These are phyloP conservation scores for Scalesia atractyloides DNA, from an alignment of 129 eudicot genomes.

Conservation along the genomic window DNA sequence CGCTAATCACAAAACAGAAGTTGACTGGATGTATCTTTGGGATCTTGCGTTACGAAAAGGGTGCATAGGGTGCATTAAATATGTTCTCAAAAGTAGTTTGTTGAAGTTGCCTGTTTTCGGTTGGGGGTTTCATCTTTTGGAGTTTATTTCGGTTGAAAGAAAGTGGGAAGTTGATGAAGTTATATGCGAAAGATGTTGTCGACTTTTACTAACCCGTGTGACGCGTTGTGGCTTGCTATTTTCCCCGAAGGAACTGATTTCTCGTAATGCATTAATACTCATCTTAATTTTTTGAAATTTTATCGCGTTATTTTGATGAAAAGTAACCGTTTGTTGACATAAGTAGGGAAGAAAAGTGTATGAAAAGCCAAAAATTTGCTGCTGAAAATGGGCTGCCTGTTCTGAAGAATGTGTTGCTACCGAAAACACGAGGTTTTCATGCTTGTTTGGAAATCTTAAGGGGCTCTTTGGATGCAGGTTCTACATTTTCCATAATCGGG, in stretches of 20 bases:
- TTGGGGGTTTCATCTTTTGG: slow-evolving; percentile 87
- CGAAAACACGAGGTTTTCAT: slow-evolving; percentile 75
- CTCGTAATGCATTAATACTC: slow-evolving; percentile 45
- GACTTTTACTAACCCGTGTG: slow-evolving; percentile 47
- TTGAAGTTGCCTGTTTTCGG: slow-evolving; percentile 85
- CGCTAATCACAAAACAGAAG: slow-evolving; percentile 94
- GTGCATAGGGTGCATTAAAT: slow-evolving; percentile 69
- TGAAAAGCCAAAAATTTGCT: slow-evolving; percentile 71
- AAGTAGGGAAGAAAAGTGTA: slow-evolving; percentile 74
- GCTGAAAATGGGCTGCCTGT: slow-evolving; percentile 71
- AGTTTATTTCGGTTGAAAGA: slow-evolving; percentile 85
- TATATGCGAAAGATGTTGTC: slow-evolving; percentile 59
- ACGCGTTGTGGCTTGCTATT: slow-evolving; percentile 83
- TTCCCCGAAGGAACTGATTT: slow-evolving; percentile 96
- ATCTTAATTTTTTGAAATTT: background rate
- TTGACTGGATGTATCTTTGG: slow-evolving; percentile 98
- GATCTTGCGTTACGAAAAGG: slow-evolving; percentile 82
- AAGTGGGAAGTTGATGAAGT: slow-evolving; percentile 85
- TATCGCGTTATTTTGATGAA: slow-evolving; percentile 4
- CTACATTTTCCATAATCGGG: slow-evolving; percentile 1
- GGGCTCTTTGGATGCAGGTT: slow-evolving; percentile 87
- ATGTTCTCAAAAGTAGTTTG: slow-evolving; percentile 82
- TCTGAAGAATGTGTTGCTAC: slow-evolving; percentile 78
- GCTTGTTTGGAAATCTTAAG: slow-evolving; percentile 74
- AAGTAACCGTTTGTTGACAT: background rate